phyloP scores from a whole-genome alignment of 768 basidiomycete species.

The Crassisporium funariophilum region DNA sequence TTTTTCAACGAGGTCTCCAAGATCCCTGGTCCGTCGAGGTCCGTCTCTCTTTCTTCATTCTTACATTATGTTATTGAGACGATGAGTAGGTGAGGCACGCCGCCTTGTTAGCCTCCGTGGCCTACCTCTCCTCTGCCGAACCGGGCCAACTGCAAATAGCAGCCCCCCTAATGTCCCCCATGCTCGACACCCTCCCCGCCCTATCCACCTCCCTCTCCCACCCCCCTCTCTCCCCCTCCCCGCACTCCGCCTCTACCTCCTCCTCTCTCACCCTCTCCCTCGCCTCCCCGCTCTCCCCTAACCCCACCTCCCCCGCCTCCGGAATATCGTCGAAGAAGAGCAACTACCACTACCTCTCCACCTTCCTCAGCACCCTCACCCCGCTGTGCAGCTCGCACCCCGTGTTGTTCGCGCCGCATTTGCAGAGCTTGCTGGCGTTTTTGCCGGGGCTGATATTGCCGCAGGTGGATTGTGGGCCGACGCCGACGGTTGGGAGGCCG shows the following conservation, averaged over 20 bases:
- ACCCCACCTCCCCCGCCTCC: conserved; percentile 13
- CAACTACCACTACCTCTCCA: conserved; percentile 53
- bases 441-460: conserved; percentile 74
- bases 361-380: conserved; percentile 68
- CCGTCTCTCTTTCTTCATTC: conserved; percentile 6
- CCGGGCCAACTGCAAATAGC: conserved; percentile 61
- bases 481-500: conserved; percentile 50
- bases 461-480: conserved; percentile 47
- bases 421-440: conserved; percentile 67
- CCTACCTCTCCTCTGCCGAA: conserved; percentile 69
- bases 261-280: conserved; percentile 32
- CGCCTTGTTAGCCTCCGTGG: conserved; percentile 67
- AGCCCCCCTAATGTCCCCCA: conserved; percentile 61
- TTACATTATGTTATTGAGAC: background rate
- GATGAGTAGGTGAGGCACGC: conserved; percentile 67
- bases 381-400: conserved; percentile 72
- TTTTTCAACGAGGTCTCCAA: conserved; percentile 69
- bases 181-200: conserved; percentile 72
- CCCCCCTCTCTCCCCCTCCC: conserved; percentile 19
- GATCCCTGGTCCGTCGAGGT: conserved; percentile 69
- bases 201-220: conserved; percentile 44
- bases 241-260: conserved; percentile 17
- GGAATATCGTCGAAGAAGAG: too few relatives aligned
- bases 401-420: conserved; percentile 71
- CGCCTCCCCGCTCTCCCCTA: conserved; percentile 24